Conservation (phyloP, 352 stramenopile species). For the Phytopythium kandeliae region DNA sequence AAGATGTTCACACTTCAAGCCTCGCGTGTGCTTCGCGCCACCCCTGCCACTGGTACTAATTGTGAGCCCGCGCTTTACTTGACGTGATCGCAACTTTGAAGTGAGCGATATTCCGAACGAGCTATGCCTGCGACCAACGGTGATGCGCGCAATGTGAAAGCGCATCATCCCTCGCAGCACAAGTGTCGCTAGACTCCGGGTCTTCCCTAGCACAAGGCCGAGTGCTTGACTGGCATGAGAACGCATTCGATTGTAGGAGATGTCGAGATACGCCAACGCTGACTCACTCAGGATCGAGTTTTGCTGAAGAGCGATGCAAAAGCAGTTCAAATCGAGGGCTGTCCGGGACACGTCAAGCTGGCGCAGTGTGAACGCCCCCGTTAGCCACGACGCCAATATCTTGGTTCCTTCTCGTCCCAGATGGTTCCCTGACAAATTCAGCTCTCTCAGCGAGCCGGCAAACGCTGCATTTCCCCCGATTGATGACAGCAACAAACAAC, state of each 20-base stretch:
- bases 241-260: slow-evolving; percentile 69
- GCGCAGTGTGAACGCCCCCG: slow-evolving; percentile 41
- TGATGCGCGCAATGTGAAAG: slow-evolving; percentile 8
- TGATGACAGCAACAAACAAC: slow-evolving; percentile 27
- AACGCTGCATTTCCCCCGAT: slow-evolving; percentile 47
- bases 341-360: slow-evolving; percentile 59
- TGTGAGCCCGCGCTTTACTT: background rate
- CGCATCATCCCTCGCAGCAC: slow-evolving; percentile 57
- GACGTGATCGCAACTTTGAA: background rate
- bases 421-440: slow-evolving; percentile 62
- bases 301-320: slow-evolving; percentile 49
- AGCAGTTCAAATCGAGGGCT: slow-evolving; percentile 41
- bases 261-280: slow-evolving; percentile 44
- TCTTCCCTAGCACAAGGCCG: slow-evolving; percentile 57
- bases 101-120: background rate
- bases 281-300: slow-evolving; percentile 68
- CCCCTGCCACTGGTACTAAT: slow-evolving; percentile 4
- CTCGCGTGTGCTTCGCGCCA: slow-evolving; percentile 13
- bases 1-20: slow-evolving; percentile 24
- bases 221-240: slow-evolving; percentile 41
- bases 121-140: slow-evolving; percentile 1
- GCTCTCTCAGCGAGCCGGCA: slow-evolving; percentile 33
- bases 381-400: slow-evolving; percentile 47
- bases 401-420: slow-evolving; percentile 39
- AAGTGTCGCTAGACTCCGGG: slow-evolving; percentile 50